phyloP scores from a whole-genome alignment of 441 rosid genomes.

The Bruguiera hainesii region DNA sequence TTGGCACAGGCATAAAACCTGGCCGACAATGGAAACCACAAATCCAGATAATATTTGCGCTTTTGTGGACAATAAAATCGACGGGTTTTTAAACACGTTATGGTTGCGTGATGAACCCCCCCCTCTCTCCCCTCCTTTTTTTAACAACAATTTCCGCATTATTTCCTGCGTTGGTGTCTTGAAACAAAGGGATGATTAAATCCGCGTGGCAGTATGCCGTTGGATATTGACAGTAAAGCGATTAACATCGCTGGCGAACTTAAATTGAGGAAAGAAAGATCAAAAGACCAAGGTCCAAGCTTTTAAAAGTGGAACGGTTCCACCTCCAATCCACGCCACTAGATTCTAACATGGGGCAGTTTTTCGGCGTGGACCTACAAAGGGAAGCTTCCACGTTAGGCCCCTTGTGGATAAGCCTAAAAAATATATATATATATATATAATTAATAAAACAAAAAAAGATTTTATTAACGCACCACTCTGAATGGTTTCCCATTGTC shows the following conservation, averaged over 20 bases:
- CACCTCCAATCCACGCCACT: not conserved
- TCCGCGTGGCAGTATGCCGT: not conserved
- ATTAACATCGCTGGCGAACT: slow-evolving; percentile 12
- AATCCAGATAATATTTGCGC: no score
- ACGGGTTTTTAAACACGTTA: no score
- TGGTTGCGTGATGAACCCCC: no score
- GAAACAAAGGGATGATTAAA: not conserved
- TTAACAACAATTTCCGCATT: no score
- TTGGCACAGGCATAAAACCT: no score
- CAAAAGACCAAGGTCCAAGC: slow-evolving; percentile 17
- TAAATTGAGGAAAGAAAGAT: not conserved
- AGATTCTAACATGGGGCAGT: slow-evolving; percentile 17
- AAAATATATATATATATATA: no score
- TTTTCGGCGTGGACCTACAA: not conserved
- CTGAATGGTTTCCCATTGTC: not conserved
- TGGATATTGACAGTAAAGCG: not conserved
- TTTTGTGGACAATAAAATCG: no score
- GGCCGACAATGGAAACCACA: no score
- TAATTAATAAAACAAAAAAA: no score
- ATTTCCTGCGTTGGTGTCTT: no score
- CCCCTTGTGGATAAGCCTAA: slow-evolving; percentile 40
- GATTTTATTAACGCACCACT: not conserved
- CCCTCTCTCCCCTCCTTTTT: no score
- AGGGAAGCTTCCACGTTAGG: slow-evolving; percentile 24
- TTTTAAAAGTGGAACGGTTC: slow-evolving; percentile 14